phyloP scores from a whole-genome alignment of 2,329 filamentous ascomycete genomes.

The Alternaria tenuissima region DNA sequence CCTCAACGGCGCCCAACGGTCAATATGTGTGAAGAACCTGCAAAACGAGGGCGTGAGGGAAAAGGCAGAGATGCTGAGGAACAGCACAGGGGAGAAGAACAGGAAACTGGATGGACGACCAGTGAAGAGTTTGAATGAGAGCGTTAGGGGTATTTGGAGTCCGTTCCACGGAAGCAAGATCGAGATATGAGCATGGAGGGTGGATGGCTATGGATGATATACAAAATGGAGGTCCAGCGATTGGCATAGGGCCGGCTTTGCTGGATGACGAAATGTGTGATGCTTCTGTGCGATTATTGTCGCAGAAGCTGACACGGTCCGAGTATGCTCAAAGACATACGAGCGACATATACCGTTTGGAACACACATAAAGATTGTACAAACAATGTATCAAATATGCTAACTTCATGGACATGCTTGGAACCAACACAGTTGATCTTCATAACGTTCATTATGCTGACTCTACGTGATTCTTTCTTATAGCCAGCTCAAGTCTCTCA shows the following conservation, averaged over 20 bases:
- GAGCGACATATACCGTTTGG: neutral
- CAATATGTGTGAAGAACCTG: constrained; percentile 88
- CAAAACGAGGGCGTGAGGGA: constrained; percentile 80
- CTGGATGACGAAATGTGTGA: neutral
- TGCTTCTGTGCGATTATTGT: neutral
- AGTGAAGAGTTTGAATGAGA: constrained; percentile 69
- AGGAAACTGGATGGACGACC: constrained; percentile 64
- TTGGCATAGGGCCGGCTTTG: neutral
- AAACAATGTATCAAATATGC: constrained; percentile 26
- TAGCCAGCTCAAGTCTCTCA: constrained; percentile 2
- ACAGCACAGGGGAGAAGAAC: constrained; percentile 79
- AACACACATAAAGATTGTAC: constrained; percentile 30
- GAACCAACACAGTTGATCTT: neutral
- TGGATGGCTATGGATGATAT: neutral
- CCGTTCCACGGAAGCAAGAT: constrained; percentile 66
- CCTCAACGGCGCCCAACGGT: constrained; percentile 87
- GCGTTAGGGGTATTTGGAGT: constrained; percentile 71
- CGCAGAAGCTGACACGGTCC: neutral
- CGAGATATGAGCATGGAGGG: constrained; percentile 28
- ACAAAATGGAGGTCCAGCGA: neutral
- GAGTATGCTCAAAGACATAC: neutral
- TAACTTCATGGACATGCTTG: neutral
- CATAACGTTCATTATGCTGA: constrained; percentile 15
- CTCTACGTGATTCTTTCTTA: neutral
- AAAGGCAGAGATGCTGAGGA: constrained; percentile 77